Conservation (phyloP, 2,329 filamentous ascomycete genomes). For the Cryphonectria nitschkei region DNA sequence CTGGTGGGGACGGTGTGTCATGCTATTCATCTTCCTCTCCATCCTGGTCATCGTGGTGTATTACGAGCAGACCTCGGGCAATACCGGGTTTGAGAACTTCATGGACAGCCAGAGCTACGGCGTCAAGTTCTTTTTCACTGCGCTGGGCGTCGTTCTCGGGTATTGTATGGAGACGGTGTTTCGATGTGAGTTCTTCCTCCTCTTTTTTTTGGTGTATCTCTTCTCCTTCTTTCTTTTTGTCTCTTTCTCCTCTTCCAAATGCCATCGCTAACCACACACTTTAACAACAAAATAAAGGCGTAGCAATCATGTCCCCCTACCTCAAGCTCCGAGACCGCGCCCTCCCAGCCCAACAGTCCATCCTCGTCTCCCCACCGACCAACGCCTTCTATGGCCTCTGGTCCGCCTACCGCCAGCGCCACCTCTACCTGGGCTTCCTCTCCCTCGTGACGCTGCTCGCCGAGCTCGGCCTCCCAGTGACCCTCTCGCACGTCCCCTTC, state of each 20-base stretch:
- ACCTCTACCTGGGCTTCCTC: constrained; percentile 40
- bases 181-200: constrained; percentile 5
- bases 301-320: constrained; percentile 44
- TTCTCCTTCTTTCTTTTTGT: neutral
- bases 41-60: constrained; percentile 41
- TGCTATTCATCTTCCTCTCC: constrained; percentile 37
- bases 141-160: constrained; percentile 42
- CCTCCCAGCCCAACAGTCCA: constrained; percentile 37
- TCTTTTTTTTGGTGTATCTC: neutral
- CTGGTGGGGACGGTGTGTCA: constrained; percentile 30
- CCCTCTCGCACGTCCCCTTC: constrained; percentile 45
- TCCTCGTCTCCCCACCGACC: constrained; percentile 40
- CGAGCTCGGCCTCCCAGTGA: constrained; percentile 42
- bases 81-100: constrained; percentile 45
- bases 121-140: constrained; percentile 45
- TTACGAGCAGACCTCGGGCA: constrained; percentile 40
- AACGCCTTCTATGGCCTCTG: constrained; percentile 40
- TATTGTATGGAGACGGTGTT: constrained; percentile 23
- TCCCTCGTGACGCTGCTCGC: constrained; percentile 41
- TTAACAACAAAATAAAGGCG: constrained; percentile 34
- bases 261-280: neutral
- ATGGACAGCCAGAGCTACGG: constrained; percentile 46
- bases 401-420: constrained; percentile 39
- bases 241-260: neutral
- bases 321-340: constrained; percentile 38